Conservation (phyloP, 2,329 filamentous ascomycete species). For the Xylariaceae sp. region DNA sequence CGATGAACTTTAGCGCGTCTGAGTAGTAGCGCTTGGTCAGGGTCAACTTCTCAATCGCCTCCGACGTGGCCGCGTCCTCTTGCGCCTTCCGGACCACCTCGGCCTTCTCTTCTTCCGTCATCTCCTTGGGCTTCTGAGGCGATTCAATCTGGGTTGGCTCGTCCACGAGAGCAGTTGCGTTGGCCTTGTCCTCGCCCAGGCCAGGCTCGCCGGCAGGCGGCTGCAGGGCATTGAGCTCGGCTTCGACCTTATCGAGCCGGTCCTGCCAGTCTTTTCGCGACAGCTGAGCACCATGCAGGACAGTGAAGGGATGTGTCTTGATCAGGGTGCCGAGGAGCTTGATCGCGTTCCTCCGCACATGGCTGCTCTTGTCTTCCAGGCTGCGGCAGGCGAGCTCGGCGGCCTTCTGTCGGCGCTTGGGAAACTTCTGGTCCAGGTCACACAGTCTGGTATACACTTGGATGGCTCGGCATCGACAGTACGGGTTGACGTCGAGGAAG, state of each 20-base stretch:
- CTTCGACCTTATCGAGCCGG: conserved; percentile 73
- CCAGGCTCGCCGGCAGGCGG: conserved; percentile 69
- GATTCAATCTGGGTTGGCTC: conserved; percentile 79
- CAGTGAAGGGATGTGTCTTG: conserved; percentile 88
- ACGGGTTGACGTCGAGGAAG: conserved; percentile 94
- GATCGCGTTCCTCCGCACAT: conserved; percentile 90
- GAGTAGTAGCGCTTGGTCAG: conserved; percentile 84
- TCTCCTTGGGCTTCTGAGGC: conserved; percentile 53
- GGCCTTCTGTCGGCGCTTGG: conserved; percentile 80
- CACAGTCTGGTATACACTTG: conserved; percentile 91
- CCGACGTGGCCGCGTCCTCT: conserved; percentile 81
- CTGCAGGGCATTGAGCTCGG: conserved; percentile 72
- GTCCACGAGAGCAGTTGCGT: conserved; percentile 67
- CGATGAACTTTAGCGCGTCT: conserved; percentile 91
- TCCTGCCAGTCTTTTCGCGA: conserved; percentile 78
- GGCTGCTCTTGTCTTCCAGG: conserved; percentile 95
- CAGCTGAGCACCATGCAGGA: conserved; percentile 83
- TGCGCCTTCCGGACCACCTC: conserved; percentile 70
- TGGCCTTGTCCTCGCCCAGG: conserved; percentile 59
- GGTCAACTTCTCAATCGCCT: conserved; percentile 80
- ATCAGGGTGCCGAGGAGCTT: conserved; percentile 84
- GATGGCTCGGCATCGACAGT: conserved; percentile 83
- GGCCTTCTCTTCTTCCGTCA: conserved; percentile 73
- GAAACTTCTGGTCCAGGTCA: conserved; percentile 92
- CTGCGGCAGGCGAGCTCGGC: conserved; percentile 83